These are phyloP conservation scores for Fusarium fujikuroi DNA, from an alignment of 2,329 filamentous ascomycete genomes.

Conservation along the genomic window DNA sequence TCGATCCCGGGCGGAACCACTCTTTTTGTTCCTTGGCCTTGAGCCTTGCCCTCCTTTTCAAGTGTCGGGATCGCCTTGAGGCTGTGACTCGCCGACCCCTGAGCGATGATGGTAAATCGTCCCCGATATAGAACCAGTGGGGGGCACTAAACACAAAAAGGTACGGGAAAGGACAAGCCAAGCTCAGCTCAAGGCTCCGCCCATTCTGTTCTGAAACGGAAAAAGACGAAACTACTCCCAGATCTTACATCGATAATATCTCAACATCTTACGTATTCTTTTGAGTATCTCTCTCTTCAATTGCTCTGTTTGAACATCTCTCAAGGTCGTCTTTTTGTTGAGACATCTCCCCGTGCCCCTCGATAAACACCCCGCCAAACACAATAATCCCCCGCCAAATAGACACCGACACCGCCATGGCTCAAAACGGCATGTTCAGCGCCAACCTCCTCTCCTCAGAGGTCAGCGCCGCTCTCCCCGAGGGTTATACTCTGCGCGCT, in stretches of 20 bases:
- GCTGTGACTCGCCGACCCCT: slow-evolving; percentile 20
- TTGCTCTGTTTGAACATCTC: not conserved
- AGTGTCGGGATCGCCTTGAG: slow-evolving; percentile 9
- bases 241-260: slow-evolving; percentile 22
- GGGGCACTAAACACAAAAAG: slow-evolving; percentile 12
- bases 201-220: slow-evolving; percentile 19
- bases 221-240: slow-evolving; percentile 10
- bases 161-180: not conserved
- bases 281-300: slow-evolving; percentile 1
- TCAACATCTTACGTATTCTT: not conserved
- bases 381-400: slow-evolving; percentile 20
- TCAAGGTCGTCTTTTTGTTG: not conserved
- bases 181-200: slow-evolving; percentile 21
- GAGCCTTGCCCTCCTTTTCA: not conserved
- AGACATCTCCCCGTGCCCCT: slow-evolving; percentile 25
- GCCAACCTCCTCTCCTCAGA: slow-evolving; percentile 79
- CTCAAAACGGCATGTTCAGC: slow-evolving; percentile 76
- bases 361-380: slow-evolving; percentile 12
- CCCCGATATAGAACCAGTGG: slow-evolving; percentile 17
- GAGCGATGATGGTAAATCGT: slow-evolving; percentile 16
- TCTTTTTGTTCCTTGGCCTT: not conserved
- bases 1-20: slow-evolving; percentile 19
- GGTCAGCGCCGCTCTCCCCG: slow-evolving; percentile 77
- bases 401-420: slow-evolving; percentile 41
- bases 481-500: slow-evolving; percentile 84